These are phyloP conservation scores for Colletotrichum sp. DNA, from an alignment of 2,329 filamentous ascomycete species.

Conservation along the genomic window DNA sequence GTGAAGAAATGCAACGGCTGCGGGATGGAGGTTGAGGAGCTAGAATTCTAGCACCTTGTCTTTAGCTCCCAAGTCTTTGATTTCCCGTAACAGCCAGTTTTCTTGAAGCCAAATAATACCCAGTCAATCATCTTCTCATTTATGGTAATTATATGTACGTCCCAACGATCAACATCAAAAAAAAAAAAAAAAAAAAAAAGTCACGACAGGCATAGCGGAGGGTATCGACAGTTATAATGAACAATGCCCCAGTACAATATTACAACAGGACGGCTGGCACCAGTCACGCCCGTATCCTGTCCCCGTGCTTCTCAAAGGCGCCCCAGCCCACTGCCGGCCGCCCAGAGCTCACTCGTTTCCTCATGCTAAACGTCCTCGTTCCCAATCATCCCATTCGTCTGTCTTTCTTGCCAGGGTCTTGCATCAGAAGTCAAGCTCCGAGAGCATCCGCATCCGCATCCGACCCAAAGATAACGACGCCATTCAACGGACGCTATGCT, in stretches of 20 bases:
- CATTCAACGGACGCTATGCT: constrained; percentile 16
- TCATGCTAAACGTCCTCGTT: neutral
- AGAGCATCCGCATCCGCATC: neutral
- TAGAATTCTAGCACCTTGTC: constrained; percentile 59
- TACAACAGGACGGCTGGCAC: neutral
- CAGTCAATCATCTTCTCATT: neutral
- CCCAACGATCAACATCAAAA: neutral
- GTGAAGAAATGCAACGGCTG: constrained; percentile 82
- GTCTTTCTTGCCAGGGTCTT: neutral
- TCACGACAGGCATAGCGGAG: neutral
- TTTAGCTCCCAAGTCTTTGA: neutral
- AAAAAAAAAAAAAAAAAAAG: neutral
- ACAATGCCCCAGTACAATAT: constrained; percentile 8
- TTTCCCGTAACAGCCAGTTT: neutral
- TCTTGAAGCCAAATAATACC: neutral
- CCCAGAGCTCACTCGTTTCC: neutral
- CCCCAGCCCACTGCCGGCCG: neutral
- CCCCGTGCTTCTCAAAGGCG: neutral
- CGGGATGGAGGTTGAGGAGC: constrained; percentile 79
- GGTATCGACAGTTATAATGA: constrained; percentile 9
- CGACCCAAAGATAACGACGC: constrained; percentile 4
- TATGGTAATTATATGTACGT: neutral
- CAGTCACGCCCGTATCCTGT: neutral
- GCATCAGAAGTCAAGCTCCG: neutral
- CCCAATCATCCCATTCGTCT: neutral